Conservation (phyloP, 352 stramenopile species). For the Phytophthora hybrid region DNA sequence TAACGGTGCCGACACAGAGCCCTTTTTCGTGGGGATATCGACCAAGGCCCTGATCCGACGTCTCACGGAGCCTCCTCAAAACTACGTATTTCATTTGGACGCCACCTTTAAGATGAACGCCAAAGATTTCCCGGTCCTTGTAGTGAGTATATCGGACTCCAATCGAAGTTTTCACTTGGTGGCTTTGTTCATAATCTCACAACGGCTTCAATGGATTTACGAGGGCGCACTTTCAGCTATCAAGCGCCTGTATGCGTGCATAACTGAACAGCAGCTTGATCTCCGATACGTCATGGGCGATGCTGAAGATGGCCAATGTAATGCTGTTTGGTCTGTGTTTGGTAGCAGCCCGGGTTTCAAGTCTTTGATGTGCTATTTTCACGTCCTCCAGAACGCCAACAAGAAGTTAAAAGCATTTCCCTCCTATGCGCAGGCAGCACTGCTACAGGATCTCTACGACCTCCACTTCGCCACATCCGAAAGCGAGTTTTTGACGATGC, state of each 20-base stretch:
- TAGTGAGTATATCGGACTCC: not conserved
- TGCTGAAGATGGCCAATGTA: slow-evolving; percentile 5
- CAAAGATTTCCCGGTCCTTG: not conserved
- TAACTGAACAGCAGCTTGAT: not conserved
- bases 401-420: slow-evolving; percentile 17
- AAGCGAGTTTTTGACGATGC: not conserved
- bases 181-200: slow-evolving; percentile 23
- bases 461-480: slow-evolving; percentile 18
- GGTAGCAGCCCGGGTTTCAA: not conserved
- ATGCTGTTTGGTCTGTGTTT: not conserved
- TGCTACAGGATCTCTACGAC: slow-evolving; percentile 28
- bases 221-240: not conserved
- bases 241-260: not conserved
- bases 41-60: too few species aligned
- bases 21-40: too few species aligned
- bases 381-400: slow-evolving; percentile 39
- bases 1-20: too few species aligned
- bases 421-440: not conserved
- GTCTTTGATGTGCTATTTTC: slow-evolving; percentile 44
- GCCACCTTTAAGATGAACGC: not conserved
- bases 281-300: slow-evolving; percentile 6
- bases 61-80: too few species aligned
- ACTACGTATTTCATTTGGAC: not conserved
- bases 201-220: not conserved
- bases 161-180: slow-evolving; percentile 27